These are phyloP conservation scores for Daldinia decipiens DNA, from an alignment of 495 filamentous ascomycete genomes.

Conservation along the genomic window DNA sequence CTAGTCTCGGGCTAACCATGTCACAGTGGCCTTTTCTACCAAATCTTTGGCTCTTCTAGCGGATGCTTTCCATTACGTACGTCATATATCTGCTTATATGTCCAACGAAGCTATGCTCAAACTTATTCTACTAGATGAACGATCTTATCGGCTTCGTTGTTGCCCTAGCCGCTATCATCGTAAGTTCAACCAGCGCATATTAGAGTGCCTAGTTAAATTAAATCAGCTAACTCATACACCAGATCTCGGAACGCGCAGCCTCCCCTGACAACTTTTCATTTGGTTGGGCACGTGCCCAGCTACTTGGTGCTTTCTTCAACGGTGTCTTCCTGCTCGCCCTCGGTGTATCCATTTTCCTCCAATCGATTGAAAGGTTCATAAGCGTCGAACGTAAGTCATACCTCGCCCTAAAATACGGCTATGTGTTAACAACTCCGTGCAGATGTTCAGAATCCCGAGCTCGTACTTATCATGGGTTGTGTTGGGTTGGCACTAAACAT, in stretches of 20 bases:
- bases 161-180: constrained; percentile 83
- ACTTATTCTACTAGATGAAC: constrained; percentile 72
- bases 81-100: constrained; percentile 27
- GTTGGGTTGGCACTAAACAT: constrained; percentile 85
- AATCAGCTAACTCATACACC: constrained; percentile 3
- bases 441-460: constrained; percentile 75
- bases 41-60: constrained; percentile 91
- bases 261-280: constrained; percentile 56
- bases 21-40: constrained; percentile 77
- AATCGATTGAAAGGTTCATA: constrained; percentile 89
- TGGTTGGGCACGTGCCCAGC: constrained; percentile 92
- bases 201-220: constrained; percentile 1
- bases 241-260: constrained; percentile 57
- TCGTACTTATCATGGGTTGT: constrained; percentile 84
- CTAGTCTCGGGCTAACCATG: constrained; percentile 10
- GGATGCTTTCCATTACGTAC: constrained; percentile 95
- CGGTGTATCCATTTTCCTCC: constrained; percentile 90
- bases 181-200: constrained; percentile 47
- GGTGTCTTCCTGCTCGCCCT: constrained; percentile 94
- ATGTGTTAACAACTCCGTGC: constrained; percentile 52
- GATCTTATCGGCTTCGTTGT: constrained; percentile 89
- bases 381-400: constrained; percentile 47
- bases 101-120: background rate
- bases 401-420: background rate
- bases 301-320: constrained; percentile 93